These are phyloP conservation scores for Keithomyces neogunnii DNA, from an alignment of 2,329 filamentous ascomycete genomes.

Conservation along the genomic window DNA sequence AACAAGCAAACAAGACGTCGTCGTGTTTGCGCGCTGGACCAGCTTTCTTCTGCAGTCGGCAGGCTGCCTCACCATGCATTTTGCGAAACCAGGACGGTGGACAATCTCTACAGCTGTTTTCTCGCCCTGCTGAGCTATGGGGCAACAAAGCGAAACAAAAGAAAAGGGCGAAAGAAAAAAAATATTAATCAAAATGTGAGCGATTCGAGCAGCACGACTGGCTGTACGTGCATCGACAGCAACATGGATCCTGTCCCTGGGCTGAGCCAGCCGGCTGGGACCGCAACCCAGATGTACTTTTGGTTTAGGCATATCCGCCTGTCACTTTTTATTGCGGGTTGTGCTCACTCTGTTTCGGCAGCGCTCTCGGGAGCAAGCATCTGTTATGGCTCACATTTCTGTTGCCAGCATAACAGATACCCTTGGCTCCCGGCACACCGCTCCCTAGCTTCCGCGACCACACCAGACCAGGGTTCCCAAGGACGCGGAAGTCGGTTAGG, in stretches of 20 bases:
- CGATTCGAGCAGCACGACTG: not conserved
- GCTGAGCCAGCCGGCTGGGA: conserved; percentile 1
- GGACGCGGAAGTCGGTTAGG: conserved; percentile 1
- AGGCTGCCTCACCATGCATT: not conserved
- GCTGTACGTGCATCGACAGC: conserved; percentile 1
- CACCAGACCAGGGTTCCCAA: conserved; percentile 1
- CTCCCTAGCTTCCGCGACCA: not conserved
- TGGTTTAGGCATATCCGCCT: not conserved
- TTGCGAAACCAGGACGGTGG: not conserved
- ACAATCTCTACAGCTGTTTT: not conserved
- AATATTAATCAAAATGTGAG: not conserved
- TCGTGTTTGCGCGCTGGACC: not conserved
- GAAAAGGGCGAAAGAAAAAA: no score
- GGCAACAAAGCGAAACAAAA: no score
- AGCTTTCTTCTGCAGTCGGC: not conserved
- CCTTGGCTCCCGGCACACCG: conserved; percentile 1
- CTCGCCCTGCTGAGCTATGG: no score
- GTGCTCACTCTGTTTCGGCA: not conserved
- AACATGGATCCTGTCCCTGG: not conserved
- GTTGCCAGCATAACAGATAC: not conserved
- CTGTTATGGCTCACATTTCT: not conserved
- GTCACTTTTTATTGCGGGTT: not conserved
- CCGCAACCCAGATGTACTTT: not conserved
- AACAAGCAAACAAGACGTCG: not conserved
- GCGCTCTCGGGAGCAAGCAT: not conserved